Evolutionary conservation across 257 asterid genomes (phyloP).

Genomic region (Thymus quinquecostatus): DNA sequence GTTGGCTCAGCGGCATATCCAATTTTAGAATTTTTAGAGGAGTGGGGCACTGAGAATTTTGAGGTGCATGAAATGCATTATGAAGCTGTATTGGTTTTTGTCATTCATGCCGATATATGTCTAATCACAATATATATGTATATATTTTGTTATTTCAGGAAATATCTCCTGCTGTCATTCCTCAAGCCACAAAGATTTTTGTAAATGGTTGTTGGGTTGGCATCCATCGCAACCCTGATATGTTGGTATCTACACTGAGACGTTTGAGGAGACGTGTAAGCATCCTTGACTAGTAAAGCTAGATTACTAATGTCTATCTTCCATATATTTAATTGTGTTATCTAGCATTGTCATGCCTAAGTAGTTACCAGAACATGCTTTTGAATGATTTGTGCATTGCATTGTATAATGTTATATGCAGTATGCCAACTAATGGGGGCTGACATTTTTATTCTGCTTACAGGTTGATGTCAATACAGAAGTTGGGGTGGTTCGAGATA

Average conservation of each 20-base stretch:
- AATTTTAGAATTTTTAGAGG: slow-evolving; percentile 91
- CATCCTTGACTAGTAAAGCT: not conserved
- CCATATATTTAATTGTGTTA: slow-evolving; percentile 10
- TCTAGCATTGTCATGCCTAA: not conserved
- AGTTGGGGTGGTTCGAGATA: slow-evolving; percentile 97
- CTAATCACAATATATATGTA: not conserved
- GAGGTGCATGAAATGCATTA: slow-evolving; percentile 59
- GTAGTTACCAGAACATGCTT: not conserved
- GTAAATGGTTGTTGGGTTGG: slow-evolving; percentile 99
- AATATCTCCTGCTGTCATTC: slow-evolving; percentile 97
- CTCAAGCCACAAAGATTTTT: slow-evolving; percentile 89
- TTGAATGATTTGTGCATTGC: slow-evolving; percentile 4
- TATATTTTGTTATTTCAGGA: slow-evolving; percentile 52
- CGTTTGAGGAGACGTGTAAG: slow-evolving; percentile 93
- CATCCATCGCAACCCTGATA: slow-evolving; percentile 95
- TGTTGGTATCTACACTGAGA: slow-evolving; percentile 92
- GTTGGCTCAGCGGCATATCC: slow-evolving; percentile 99
- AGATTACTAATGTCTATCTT: not conserved
- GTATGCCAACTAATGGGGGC: slow-evolving; percentile 14
- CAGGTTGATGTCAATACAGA: slow-evolving; percentile 99
- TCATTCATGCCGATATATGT: slow-evolving; percentile 18
- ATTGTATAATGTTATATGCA: not conserved
- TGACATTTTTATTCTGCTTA: slow-evolving; percentile 28
- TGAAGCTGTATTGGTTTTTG: slow-evolving; percentile 16
- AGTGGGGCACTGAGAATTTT: slow-evolving; percentile 99